A percentile compares a stretch with the other conserved stretches of the same genome.
phyloP scores from a whole-genome alignment of 371 early-diverging fungal species.

The Blakeslea trispora region DNA sequence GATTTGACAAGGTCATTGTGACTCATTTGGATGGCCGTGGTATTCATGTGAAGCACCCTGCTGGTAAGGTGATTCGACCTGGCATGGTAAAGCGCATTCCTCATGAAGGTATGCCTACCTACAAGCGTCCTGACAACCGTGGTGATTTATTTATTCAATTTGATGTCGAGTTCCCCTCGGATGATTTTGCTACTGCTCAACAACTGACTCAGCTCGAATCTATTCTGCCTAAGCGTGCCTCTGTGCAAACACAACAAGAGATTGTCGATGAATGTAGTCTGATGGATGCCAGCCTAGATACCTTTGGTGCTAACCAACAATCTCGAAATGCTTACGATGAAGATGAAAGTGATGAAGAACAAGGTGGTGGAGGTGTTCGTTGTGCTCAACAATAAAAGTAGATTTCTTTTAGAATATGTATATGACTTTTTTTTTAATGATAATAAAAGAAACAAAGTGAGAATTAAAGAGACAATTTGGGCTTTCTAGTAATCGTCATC shows the following conservation, averaged over 20 bases:
- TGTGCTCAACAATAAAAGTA: slow-evolving; percentile 81
- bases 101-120: slow-evolving; percentile 96
- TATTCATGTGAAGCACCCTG: slow-evolving; percentile 82
- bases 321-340: slow-evolving; percentile 56
- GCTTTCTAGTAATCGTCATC: slow-evolving; percentile 17
- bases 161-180: slow-evolving; percentile 90
- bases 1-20: slow-evolving; percentile 80
- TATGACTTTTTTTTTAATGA: background rate
- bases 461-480: background rate
- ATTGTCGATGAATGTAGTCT: slow-evolving; percentile 51
- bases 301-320: slow-evolving; percentile 38
- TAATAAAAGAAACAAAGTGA: background rate
- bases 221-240: slow-evolving; percentile 52
- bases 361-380: slow-evolving; percentile 63
- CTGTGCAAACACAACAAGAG: slow-evolving; percentile 31
- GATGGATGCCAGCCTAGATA: slow-evolving; percentile 34
- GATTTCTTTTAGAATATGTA: background rate
- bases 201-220: slow-evolving; percentile 49
- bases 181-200: slow-evolving; percentile 68
- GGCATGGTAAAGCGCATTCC: slow-evolving; percentile 81
- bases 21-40: slow-evolving; percentile 92
- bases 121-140: slow-evolving; percentile 81
- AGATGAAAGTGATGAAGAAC: slow-evolving; percentile 73
- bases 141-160: slow-evolving; percentile 94
- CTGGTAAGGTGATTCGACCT: slow-evolving; percentile 92